Base-by-base conservation (phyloP, 139 green algal species). In the Zygnema circumcarinatum region DNA sequence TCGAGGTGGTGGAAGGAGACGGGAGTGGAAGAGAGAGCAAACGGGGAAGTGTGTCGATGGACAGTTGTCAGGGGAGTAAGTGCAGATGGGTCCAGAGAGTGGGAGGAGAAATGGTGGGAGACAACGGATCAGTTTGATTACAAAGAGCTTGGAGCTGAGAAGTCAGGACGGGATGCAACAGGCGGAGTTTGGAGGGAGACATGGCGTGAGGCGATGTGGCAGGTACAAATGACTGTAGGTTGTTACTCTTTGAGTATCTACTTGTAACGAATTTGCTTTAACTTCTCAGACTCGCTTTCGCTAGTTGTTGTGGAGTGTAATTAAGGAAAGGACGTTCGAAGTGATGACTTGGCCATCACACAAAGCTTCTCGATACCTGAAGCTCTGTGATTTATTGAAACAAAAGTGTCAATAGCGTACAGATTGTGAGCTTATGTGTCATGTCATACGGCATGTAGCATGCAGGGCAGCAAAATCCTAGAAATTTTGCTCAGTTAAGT, bases 91-190 rank as follows among this genome's bases (percentile, higher is more conserved):
- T 38, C 35, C 16, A 67, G 67, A 16, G 87, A 91, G 68, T 91
- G 81, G 81, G 81, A 91, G 82, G 82, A 91, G 81, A 91, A 91
- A 42, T 91, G 87, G 87, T 91, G 81, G 86, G 86, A 90, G 78
- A 38, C 79, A n/a, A 74, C 42, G 0, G 87, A 88, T 47, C 39
- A 39, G 32, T 81, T 89, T 53, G 87, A 81, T 29, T 91, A 87
- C 38, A 89, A 89, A 36, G 87, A 91, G 38, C 62, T 91, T 0
- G 87, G 87, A 36, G 87, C 87, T 21, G 76, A 87, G 47, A 91
- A 91, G 81, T 86, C 72, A 1, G 87, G 87, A 3, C 0, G 81
- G 11, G 87, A 88, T 79, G 80, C 81, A 1, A 72, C 69, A 7
- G 87, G 87, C 0, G 72, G 3, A 1, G 69, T 87, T 32, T 91